phyloP scores from a whole-genome alignment of 768 basidiomycete species.

The Fomitopsis pulvina region DNA sequence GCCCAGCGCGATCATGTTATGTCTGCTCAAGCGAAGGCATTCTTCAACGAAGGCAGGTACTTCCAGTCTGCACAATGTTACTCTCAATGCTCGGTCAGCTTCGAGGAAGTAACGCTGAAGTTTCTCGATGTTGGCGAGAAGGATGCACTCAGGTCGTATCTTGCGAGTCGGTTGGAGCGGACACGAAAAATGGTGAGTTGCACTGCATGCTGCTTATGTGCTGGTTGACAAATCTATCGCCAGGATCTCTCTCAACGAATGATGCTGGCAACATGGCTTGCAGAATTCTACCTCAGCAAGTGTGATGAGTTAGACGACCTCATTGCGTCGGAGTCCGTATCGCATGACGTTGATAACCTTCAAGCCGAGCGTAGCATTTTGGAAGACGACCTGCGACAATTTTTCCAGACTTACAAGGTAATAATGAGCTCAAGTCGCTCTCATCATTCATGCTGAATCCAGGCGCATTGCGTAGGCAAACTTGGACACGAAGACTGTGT shows the following conservation, averaged over 20 bases:
- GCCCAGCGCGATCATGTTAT: conserved; percentile 81
- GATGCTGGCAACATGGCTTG: conserved; percentile 98
- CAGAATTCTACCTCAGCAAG: conserved; percentile 95
- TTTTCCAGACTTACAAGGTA: conserved; percentile 93
- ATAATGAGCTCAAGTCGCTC: conserved; percentile 9
- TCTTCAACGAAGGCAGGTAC: conserved; percentile 73
- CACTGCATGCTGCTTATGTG: background rate
- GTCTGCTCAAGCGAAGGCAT: conserved; percentile 73
- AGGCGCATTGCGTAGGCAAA: conserved; percentile 59
- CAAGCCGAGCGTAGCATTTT: conserved; percentile 72
- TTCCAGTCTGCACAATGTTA: conserved; percentile 92
- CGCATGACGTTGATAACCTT: conserved; percentile 81
- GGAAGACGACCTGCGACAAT: conserved; percentile 90
- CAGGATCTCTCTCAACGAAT: conserved; percentile 92
- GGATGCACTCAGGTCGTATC: conserved; percentile 85
- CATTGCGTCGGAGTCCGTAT: conserved; percentile 77
- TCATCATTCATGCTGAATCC: background rate
- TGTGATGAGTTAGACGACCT: conserved; percentile 95
- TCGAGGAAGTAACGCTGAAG: conserved; percentile 88
- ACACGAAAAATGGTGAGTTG: conserved; percentile 70
- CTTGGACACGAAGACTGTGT: conserved; percentile 78
- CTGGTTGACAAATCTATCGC: background rate
- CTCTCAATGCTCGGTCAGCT: conserved; percentile 79
- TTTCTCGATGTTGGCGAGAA: conserved; percentile 88
- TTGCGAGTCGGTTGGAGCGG: conserved; percentile 81